Evolutionary conservation across 768 basidiomycete species (phyloP).

Genomic region (Auricularia cornea): DNA sequence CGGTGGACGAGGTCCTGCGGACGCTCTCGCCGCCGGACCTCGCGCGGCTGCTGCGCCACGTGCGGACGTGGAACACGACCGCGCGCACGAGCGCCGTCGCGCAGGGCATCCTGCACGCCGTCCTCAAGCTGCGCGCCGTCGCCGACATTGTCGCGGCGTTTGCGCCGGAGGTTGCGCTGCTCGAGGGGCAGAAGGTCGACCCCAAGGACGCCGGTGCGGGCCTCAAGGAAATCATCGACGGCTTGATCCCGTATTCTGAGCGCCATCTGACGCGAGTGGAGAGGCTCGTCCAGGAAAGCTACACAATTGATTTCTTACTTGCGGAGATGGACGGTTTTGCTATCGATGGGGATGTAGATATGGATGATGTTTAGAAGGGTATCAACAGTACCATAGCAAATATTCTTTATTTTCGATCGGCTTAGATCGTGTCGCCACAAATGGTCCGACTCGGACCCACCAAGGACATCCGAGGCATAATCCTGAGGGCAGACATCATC

Average conservation of each 20-base stretch:
- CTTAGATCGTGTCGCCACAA: too few species aligned
- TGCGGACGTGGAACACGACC: slow-evolving; percentile 92
- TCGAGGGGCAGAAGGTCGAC: not conserved
- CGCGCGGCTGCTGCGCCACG: slow-evolving; percentile 68
- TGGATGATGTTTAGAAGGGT: not conserved
- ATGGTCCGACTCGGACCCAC: too few species aligned
- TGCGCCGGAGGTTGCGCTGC: slow-evolving; percentile 3
- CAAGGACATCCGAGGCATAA: too few species aligned
- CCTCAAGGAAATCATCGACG: slow-evolving; percentile 73
- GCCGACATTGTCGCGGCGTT: slow-evolving; percentile 71
- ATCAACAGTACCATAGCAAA: too few species aligned
- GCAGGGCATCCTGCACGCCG: slow-evolving; percentile 71
- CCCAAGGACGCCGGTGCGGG: slow-evolving; percentile 12
- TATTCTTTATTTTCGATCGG: too few species aligned
- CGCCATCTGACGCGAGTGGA: slow-evolving; percentile 83
- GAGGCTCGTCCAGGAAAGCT: slow-evolving; percentile 87
- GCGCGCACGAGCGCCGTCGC: slow-evolving; percentile 82
- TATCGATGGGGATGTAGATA: slow-evolving; percentile 5
- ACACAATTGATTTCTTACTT: slow-evolving; percentile 83
- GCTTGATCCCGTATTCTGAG: slow-evolving; percentile 88
- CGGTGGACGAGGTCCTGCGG: slow-evolving; percentile 77
- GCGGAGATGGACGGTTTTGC: slow-evolving; percentile 67
- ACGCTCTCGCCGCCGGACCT: slow-evolving; percentile 67
- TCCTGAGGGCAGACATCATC: too few species aligned
- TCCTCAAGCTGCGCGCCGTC: slow-evolving; percentile 67